Evolutionary conservation across 2,329 filamentous ascomycete species (phyloP), one percentile per base, ranked within the genome.

Genomic region (Paecilomyces formosus): DNA sequence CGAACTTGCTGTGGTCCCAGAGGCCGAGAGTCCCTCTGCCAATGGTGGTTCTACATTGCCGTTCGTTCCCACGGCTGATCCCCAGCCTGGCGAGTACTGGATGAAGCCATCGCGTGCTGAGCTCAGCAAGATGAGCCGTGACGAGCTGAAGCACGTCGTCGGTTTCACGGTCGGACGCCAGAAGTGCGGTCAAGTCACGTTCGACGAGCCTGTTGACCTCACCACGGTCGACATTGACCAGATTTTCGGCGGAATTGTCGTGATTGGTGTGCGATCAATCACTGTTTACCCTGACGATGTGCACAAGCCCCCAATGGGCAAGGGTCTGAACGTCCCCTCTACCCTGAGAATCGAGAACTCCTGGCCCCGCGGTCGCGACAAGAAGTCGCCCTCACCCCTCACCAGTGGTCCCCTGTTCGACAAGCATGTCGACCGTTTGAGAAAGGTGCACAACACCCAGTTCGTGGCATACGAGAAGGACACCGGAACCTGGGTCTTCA

Each of bases 281-380:
- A 96, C 93, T 0, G 94, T 97, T 7, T 99, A 99, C 69, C 88
- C 81, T 3, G 83, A 88, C 52, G 80, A 86, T 49, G 81, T 83
- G 4, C 86, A 86, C 70, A 99, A 97, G 76, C 92, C 94, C 15
- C 83, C 88, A 0, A 82, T 87, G 59, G 94, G 95, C 59, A 90
- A 92, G 69, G 93, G 91, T 5, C 81, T 99, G 63, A 99, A 99
- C 68, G 90, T 97, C 7, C 92, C 92, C 2, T 90, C 94, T 0
- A 86, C 84, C 39, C 92, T 99, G 63, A 85, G 83, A n/a, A 82
- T 99, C 11, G 88, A 94, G 71, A 93, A 97, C 70, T 96, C 92
- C 0, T 97, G 90, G 88, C 94, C 94, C 30, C 88, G 93, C 58
- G 83, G 83, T 70, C 77, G 79, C 56, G 83, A 86, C 63, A 85